phyloP scores from a whole-genome alignment of 1,284 basidiomycete genomes.

The Apiotrichum gamsii region DNA sequence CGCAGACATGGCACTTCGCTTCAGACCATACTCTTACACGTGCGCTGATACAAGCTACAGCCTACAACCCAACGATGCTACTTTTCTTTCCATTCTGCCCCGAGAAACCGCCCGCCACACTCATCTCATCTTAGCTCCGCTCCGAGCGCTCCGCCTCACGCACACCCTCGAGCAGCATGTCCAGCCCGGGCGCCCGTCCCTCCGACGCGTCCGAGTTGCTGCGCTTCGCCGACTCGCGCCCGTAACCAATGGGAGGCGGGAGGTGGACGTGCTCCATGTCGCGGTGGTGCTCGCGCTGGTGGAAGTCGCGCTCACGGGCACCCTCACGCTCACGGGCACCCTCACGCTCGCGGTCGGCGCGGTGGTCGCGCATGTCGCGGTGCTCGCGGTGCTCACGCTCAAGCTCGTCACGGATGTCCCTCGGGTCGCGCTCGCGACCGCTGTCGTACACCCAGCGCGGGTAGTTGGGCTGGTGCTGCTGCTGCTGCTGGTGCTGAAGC shows the following conservation, averaged over 20 bases:
- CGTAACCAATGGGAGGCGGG: not conserved
- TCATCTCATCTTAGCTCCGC: no score
- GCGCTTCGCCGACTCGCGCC: not conserved
- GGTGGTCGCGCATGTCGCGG: not conserved
- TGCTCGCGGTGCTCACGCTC: not conserved
- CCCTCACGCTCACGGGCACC: not conserved
- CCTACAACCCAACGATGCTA: no score
- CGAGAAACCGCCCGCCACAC: no score
- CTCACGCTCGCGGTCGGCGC: no score
- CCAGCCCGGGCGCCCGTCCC: conserved; percentile 5
- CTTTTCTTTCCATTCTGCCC: no score
- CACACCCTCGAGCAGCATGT: conserved; percentile 21
- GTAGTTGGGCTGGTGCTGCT: no score
- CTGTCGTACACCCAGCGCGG: no score
- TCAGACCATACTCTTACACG: no score
- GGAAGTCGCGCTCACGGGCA: not conserved
- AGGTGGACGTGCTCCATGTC: not conserved
- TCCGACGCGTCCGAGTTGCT: not conserved
- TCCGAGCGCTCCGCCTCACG: conserved; percentile 19
- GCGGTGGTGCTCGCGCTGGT: not conserved
- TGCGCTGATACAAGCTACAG: no score
- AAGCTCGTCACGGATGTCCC: not conserved
- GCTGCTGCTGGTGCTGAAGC: no score
- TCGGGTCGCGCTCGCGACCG: not conserved
- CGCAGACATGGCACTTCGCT: no score